Conservation (phyloP, 441 rosid species). For the Biscutella auriculata region DNA sequence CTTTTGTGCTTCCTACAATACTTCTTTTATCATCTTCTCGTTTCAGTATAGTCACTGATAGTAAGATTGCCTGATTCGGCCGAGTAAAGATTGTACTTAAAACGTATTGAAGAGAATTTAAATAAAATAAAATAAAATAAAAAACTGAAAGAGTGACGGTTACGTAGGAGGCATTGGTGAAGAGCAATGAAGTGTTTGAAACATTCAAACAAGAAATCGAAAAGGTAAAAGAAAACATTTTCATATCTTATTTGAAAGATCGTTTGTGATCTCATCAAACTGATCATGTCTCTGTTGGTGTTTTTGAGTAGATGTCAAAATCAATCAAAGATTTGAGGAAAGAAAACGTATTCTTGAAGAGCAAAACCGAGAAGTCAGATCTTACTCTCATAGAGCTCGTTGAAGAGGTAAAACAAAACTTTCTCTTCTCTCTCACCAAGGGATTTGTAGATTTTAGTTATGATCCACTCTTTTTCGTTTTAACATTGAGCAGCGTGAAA, state of each 20-base stretch:
- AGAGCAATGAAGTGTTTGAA: slow-evolving; percentile 87
- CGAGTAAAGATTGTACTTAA: background rate
- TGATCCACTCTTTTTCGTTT: background rate
- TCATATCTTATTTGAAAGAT: background rate
- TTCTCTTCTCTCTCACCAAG: background rate
- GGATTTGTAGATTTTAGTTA: background rate
- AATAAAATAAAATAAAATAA: too few species aligned
- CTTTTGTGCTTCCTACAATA: background rate
- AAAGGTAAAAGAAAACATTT: slow-evolving; percentile 33
- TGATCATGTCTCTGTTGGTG: background rate
- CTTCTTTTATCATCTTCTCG: background rate
- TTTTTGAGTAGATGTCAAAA: slow-evolving; percentile 58
- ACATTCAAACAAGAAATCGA: slow-evolving; percentile 91
- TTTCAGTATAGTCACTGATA: background rate
- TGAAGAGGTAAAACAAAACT: slow-evolving; percentile 49
- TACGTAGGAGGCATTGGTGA: slow-evolving; percentile 71
- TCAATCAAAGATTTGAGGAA: slow-evolving; percentile 74
- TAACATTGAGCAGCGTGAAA: slow-evolving; percentile 47
- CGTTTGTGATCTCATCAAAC: background rate
- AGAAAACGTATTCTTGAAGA: slow-evolving; percentile 74
- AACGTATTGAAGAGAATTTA: background rate
- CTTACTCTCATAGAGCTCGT: slow-evolving; percentile 65
- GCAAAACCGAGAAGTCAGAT: slow-evolving; percentile 76
- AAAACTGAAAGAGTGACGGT: background rate
- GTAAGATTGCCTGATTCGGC: background rate